phyloP scores from a whole-genome alignment of 1,139 yeast genomes.

The Wickerhamiella pararugosa region DNA sequence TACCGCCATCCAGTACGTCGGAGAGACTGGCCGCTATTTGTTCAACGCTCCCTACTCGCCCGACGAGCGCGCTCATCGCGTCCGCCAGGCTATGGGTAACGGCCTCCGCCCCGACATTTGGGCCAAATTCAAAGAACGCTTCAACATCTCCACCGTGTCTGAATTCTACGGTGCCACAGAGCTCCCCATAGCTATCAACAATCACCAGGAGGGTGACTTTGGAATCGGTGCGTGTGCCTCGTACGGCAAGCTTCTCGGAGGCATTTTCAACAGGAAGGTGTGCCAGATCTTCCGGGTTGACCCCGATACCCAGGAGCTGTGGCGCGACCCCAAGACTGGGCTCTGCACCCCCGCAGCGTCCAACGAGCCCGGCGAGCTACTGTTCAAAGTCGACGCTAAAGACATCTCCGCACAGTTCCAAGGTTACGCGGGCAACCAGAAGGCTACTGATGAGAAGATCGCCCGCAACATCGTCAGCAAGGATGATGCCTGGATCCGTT shows the following conservation, averaged over 20 bases:
- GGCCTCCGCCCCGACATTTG: conserved; percentile 91
- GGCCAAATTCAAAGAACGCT: conserved; percentile 62
- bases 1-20: conserved; percentile 83
- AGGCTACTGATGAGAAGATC: conserved; percentile 67
- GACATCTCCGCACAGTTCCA: conserved; percentile 44
- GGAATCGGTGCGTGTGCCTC: conserved; percentile 86
- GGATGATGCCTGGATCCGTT: conserved; percentile 87
- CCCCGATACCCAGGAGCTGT: conserved; percentile 57
- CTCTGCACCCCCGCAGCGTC: conserved; percentile 35
- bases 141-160: conserved; percentile 60
- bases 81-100: conserved; percentile 73
- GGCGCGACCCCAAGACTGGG: conserved; percentile 58
- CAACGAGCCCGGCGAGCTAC: conserved; percentile 74
- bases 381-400: conserved; percentile 59
- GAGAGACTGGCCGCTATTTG: conserved; percentile 86
- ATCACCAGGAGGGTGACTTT: conserved; percentile 58
- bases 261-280: conserved; percentile 7
- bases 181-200: conserved; percentile 81
- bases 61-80: conserved; percentile 54
- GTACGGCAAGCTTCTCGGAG: conserved; percentile 52
- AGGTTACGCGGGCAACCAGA: conserved; percentile 73
- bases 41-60: conserved; percentile 49
- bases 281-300: conserved; percentile 50
- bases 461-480: conserved; percentile 55
- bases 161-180: conserved; percentile 95